Evolutionary conservation across 202 grass and related monocot genomes (phyloP).

Genomic region (Schoenoplectus tabernaemontani): DNA sequence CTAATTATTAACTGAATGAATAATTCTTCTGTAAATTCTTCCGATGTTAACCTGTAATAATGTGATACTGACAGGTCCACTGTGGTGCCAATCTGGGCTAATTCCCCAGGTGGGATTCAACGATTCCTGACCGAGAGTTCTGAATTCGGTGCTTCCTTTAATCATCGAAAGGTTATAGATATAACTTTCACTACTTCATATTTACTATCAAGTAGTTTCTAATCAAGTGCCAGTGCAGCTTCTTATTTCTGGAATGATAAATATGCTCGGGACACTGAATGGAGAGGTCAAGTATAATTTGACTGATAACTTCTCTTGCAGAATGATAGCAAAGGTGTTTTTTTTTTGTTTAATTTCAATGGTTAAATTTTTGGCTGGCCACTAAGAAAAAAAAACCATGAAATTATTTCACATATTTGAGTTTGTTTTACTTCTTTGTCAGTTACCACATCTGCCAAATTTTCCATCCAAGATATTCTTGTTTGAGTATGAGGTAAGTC

Average conservation of each 20-base stretch:
- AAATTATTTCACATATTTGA: slow-evolving; percentile 7
- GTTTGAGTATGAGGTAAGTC: slow-evolving; percentile 70
- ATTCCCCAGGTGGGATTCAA: not conserved
- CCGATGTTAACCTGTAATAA: not conserved
- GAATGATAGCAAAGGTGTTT: slow-evolving; percentile 63
- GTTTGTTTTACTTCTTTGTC: slow-evolving; percentile 21
- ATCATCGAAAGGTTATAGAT: slow-evolving; percentile 45
- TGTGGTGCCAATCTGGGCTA: slow-evolving; percentile 26
- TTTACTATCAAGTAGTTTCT: not conserved
- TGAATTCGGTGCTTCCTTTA: slow-evolving; percentile 63
- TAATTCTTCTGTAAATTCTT: not conserved
- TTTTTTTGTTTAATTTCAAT: not conserved
- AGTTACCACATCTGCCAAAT: slow-evolving; percentile 63
- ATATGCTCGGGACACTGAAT: slow-evolving; percentile 44
- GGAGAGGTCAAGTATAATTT: slow-evolving; percentile 55
- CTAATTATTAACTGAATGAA: not conserved
- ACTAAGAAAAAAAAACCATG: not conserved
- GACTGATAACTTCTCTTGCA: slow-evolving; percentile 31
- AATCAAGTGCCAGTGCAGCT: slow-evolving; percentile 27
- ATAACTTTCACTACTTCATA: not conserved
- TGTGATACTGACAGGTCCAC: slow-evolving; percentile 15
- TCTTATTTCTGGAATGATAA: slow-evolving; percentile 59
- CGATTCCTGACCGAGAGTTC: slow-evolving; percentile 39
- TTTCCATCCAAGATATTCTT: slow-evolving; percentile 53
- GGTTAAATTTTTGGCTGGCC: not conserved